phyloP scores from a whole-genome alignment of 768 basidiomycete genomes.

The Porpolomopsis calyptriformis region DNA sequence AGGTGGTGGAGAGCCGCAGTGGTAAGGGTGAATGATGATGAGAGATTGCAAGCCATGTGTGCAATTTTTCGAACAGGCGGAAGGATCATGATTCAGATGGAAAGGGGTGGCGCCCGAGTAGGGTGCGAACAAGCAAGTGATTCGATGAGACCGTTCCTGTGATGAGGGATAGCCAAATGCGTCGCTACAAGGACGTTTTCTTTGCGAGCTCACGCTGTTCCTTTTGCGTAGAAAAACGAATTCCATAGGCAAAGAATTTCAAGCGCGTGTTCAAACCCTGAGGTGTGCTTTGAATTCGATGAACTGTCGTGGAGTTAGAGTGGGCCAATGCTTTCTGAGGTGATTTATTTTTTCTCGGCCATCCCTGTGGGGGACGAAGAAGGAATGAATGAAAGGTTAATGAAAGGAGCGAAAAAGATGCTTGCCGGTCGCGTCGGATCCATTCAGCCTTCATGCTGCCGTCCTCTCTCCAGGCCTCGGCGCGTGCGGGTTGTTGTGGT shows the following conservation, averaged over 20 bases:
- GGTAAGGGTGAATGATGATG: not conserved
- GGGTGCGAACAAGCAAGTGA: too few species aligned
- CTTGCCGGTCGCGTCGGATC: slow-evolving; percentile 46
- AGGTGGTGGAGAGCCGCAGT: too few species aligned
- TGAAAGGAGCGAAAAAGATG: slow-evolving; percentile 6
- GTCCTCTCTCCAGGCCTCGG: slow-evolving; percentile 42
- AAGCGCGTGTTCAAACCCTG: slow-evolving; percentile 41
- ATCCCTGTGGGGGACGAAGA: too few species aligned
- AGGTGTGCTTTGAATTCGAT: slow-evolving; percentile 42
- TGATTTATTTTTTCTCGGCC: slow-evolving; percentile 47
- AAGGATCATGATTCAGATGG: not conserved
- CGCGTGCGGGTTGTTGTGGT: slow-evolving; percentile 15
- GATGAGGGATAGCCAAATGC: too few species aligned
- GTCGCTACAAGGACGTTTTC: too few species aligned
- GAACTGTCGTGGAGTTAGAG: slow-evolving; percentile 41
- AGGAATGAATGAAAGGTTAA: slow-evolving; percentile 8
- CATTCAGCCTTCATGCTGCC: slow-evolving; percentile 45
- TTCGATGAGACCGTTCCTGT: too few species aligned
- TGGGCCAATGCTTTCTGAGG: slow-evolving; percentile 39
- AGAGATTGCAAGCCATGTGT: not conserved
- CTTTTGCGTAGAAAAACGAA: too few species aligned
- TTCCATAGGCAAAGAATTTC: too few species aligned
- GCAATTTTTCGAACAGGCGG: not conserved
- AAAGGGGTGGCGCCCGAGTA: not conserved
- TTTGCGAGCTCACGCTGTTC: too few species aligned